phyloP scores from a whole-genome alignment of 768 basidiomycete genomes.

The Gloeopeniophorella convolvens region DNA sequence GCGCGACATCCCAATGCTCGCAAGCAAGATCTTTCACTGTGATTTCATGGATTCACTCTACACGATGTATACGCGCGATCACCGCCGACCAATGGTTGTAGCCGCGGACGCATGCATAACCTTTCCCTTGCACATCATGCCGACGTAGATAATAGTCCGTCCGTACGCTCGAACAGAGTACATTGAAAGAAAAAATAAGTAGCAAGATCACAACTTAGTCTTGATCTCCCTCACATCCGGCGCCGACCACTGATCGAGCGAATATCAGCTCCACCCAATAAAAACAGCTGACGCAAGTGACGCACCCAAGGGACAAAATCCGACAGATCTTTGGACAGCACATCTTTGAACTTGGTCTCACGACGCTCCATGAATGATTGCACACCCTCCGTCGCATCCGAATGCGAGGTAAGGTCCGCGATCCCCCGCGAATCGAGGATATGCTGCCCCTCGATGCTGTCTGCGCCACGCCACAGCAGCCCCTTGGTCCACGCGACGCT shows the following conservation, averaged over 20 bases:
- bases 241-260: constrained; percentile 31
- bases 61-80: too few species aligned
- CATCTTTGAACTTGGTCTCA: constrained; percentile 39
- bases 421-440: constrained; percentile 46
- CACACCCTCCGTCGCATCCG: constrained; percentile 43
- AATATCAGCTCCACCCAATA: neutral
- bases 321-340: constrained; percentile 33
- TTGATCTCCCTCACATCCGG: constrained; percentile 5
- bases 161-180: too few species aligned
- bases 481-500: constrained; percentile 46
- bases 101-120: too few species aligned
- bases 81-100: too few species aligned
- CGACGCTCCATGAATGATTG: constrained; percentile 44
- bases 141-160: too few species aligned
- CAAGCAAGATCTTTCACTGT: too few species aligned
- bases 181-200: neutral
- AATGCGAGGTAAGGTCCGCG: constrained; percentile 31
- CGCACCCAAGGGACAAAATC: constrained; percentile 51
- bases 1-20: too few species aligned
- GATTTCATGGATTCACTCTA: too few species aligned
- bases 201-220: constrained; percentile 6
- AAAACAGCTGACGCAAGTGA: neutral
- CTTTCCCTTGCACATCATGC: too few species aligned
- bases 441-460: constrained; percentile 48
- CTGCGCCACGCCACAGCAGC: constrained; percentile 43